These are phyloP conservation scores for Oenanthe javanica DNA, from an alignment of 140 eudicot species.

Conservation along the genomic window DNA sequence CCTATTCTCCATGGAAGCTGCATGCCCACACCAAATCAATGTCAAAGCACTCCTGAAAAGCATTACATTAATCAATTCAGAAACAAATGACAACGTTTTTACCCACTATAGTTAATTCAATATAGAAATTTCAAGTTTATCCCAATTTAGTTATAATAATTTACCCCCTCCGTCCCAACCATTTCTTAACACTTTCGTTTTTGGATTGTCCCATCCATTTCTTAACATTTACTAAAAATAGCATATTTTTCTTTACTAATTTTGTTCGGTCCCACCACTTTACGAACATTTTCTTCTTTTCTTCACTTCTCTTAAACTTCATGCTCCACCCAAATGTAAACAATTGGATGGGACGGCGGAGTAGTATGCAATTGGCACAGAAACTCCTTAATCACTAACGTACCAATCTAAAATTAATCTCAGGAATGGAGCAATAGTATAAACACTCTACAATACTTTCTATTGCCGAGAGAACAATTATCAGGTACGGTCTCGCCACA, in stretches of 20 bases:
- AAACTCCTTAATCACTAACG: neutral
- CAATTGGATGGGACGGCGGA: no score
- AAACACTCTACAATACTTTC: neutral
- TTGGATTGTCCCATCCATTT: no score
- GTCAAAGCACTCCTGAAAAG: constrained; percentile 94
- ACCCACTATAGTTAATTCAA: constrained; percentile 12
- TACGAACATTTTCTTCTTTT: no score
- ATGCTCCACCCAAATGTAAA: no score
- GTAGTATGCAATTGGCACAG: neutral
- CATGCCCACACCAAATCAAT: constrained; percentile 97
- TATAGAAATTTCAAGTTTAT: neutral
- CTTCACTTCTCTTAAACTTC: no score
- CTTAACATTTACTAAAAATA: no score
- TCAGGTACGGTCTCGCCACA: neutral
- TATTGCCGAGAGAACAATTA: neutral
- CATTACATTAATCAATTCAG: constrained; percentile 56
- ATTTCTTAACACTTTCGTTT: no score
- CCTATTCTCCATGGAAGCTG: constrained; percentile 96
- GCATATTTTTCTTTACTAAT: no score
- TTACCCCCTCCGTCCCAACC: no score
- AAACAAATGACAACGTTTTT: constrained; percentile 17
- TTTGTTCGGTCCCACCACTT: no score
- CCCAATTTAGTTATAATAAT: neutral
- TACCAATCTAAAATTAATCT: neutral
- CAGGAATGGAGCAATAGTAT: neutral